Conservation (phyloP, 805 yeast species). For the Candida multigemmis region DNA sequence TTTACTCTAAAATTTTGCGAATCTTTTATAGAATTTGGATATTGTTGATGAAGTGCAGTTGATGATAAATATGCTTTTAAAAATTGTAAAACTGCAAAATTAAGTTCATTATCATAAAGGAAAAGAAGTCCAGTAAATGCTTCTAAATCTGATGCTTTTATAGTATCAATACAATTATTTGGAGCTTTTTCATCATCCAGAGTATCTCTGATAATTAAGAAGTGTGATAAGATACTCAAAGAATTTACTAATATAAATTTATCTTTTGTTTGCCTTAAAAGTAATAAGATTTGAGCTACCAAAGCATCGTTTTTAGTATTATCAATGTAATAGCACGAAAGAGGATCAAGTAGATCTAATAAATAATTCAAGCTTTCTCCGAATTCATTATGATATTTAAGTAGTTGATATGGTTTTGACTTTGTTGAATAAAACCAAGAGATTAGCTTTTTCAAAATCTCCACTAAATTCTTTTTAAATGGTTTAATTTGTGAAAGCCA, state of each 20-base stretch:
- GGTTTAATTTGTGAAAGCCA: conserved; percentile 48
- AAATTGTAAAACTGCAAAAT: conserved; percentile 69
- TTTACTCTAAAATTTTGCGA: conserved; percentile 28
- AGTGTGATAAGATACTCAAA: conserved; percentile 69
- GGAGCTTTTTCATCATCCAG: conserved; percentile 9
- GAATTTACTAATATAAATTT: conserved; percentile 61
- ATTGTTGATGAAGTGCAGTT: conserved; percentile 32
- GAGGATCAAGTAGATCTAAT: conserved; percentile 75
- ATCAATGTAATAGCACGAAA: conserved; percentile 75
- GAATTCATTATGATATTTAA: conserved; percentile 18
- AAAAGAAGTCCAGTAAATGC: conserved; percentile 50
- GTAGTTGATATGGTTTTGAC: conserved; percentile 9
- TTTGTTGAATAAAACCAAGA: conserved; percentile 20
- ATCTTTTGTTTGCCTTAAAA: conserved; percentile 50
- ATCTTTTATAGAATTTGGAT: conserved; percentile 16
- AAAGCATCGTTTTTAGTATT: conserved; percentile 62
- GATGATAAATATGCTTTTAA: conserved; percentile 72
- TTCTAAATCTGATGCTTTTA: conserved; percentile 34
- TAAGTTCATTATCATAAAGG: conserved; percentile 63
- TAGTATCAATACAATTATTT: conserved; percentile 31
- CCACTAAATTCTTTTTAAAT: conserved; percentile 38
- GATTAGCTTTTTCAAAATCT: conserved; percentile 31
- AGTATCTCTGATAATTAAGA: conserved; percentile 43
- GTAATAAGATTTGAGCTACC: conserved; percentile 44
- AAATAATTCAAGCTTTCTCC: conserved; percentile 60